Evolutionary conservation across 164 flowering plant species (phyloP), one percentile per base, ranked within the genome.

Genomic region (Kingdonia uniflora): DNA sequence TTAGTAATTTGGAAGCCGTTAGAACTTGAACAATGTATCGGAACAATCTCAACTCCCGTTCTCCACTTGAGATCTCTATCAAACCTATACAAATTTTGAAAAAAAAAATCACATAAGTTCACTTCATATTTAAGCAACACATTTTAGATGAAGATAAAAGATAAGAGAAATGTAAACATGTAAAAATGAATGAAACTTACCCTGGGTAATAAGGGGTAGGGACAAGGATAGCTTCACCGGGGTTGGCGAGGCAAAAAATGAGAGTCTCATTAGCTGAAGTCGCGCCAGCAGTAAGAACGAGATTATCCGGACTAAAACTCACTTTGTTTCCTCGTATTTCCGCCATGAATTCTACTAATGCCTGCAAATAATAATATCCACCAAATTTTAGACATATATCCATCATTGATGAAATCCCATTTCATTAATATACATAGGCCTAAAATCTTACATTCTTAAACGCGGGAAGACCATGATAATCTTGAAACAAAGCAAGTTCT

Each of bases 11-110:
- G 65, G 71, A 77, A 90, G 64, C 65, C 66, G 47, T 82, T 79
- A 6, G 80, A 69, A 73, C 95, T 82, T 0, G 74, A 51, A 57
- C 96, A 82, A 1, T 82, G 80, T 16, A 90, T 76, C 2, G 97
- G 95, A 2, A 87, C 81, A 15, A 87, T 81, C 58, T 87, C 95
- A 1, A 63, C 91, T 15, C 79, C 91, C 14, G 97, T 86, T 62
- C 97, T 56, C 97, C 97, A 89, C 54, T 84, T 89, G 41, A 89
- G 79, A 71, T 89, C 95, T 60, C 97, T 76, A 64, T 89, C 97
- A 54, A 86, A 89, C 53, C 97, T 89, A 78, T 56, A 64, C 33
- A n/a, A 47, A 45, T 5, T 0, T 16, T 45, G 0, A 16, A 45
- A 16, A 19, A 12, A 13, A 4, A 19, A 19, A 16, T 20, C 13